phyloP scores from a whole-genome alignment of 441 rosid genomes.

The Croton laevigatus region DNA sequence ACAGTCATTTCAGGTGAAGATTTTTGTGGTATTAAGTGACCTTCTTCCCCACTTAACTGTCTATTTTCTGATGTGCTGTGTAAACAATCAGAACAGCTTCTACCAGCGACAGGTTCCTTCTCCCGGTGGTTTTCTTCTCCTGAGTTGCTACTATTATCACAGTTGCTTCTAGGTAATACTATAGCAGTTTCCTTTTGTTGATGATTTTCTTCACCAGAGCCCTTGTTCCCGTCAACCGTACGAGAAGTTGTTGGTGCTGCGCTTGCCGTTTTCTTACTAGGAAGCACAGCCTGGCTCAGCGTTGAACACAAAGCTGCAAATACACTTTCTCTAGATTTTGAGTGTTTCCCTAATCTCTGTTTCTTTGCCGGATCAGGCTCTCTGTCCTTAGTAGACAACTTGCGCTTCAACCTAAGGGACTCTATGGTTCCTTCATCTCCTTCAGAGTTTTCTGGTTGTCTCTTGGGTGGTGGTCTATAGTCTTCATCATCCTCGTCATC shows the following conservation, averaged over 20 bases:
- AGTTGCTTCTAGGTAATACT: conserved; percentile 29
- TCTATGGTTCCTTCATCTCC: conserved; percentile 76
- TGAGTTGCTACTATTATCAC: conserved; percentile 37
- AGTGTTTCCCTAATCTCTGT: conserved; percentile 55
- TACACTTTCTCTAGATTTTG: conserved; percentile 60
- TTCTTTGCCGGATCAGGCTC: conserved; percentile 67
- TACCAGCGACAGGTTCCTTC: conserved; percentile 42
- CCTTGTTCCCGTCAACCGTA: conserved; percentile 35
- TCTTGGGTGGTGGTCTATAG: conserved; percentile 82
- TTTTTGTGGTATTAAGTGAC: conserved; percentile 56
- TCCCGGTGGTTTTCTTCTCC: conserved; percentile 58
- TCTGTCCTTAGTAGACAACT: conserved; percentile 54
- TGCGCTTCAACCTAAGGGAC: conserved; percentile 70
- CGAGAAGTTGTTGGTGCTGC: conserved; percentile 23
- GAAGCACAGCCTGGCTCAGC: conserved; percentile 80
- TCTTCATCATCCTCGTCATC: conserved; percentile 97
- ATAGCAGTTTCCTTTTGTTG: conserved; percentile 29
- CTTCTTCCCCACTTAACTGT: conserved; percentile 69
- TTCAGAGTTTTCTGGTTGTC: conserved; percentile 52
- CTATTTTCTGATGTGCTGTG: conserved; percentile 56
- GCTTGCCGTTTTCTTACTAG: conserved; percentile 54
- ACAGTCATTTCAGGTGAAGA: conserved; percentile 94
- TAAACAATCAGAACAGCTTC: conserved; percentile 52
- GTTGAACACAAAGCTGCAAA: conserved; percentile 86
- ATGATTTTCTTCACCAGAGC: conserved; percentile 34